phyloP scores from a whole-genome alignment of 768 basidiomycete species.

The Kwoniella newhampshirensis region DNA sequence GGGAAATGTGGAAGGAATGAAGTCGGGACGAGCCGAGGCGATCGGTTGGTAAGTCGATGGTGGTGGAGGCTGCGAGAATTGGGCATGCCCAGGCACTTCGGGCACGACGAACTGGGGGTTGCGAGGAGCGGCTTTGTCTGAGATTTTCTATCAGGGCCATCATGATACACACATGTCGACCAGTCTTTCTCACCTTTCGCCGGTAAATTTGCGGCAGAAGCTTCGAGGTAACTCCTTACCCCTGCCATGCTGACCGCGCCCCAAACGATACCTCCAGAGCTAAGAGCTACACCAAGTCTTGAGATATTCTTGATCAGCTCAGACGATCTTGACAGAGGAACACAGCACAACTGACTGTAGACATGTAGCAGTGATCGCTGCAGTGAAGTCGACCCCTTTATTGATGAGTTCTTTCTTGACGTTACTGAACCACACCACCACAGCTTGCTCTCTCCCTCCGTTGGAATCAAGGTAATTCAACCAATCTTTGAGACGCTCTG shows the following conservation, averaged over 20 bases:
- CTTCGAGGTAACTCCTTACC: slow-evolving; percentile 26
- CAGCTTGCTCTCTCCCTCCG: slow-evolving; percentile 13
- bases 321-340: not conserved
- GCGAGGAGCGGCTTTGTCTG: slow-evolving; percentile 2
- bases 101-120: slow-evolving; percentile 6
- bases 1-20: slow-evolving; percentile 43
- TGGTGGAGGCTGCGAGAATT: not conserved
- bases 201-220: slow-evolving; percentile 8
- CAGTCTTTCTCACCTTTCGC: not conserved
- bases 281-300: slow-evolving; percentile 23
- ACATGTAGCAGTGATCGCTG: slow-evolving; percentile 22
- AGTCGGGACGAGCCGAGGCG: slow-evolving; percentile 8
- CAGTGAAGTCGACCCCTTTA: slow-evolving; percentile 17
- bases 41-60: not conserved
- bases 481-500: slow-evolving; percentile 25
- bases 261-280: slow-evolving; percentile 34
- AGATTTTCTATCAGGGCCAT: not conserved
- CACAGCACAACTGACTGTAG: slow-evolving; percentile 21
- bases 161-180: too few species aligned
- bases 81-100: not conserved
- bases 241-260: slow-evolving; percentile 20
- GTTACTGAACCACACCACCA: slow-evolving; percentile 23
- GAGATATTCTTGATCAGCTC: not conserved
- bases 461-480: slow-evolving; percentile 20
- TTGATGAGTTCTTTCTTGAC: slow-evolving; percentile 27